These are phyloP conservation scores for Vitis amurensis DNA, from an alignment of 164 flowering plant species.

Conservation along the genomic window DNA sequence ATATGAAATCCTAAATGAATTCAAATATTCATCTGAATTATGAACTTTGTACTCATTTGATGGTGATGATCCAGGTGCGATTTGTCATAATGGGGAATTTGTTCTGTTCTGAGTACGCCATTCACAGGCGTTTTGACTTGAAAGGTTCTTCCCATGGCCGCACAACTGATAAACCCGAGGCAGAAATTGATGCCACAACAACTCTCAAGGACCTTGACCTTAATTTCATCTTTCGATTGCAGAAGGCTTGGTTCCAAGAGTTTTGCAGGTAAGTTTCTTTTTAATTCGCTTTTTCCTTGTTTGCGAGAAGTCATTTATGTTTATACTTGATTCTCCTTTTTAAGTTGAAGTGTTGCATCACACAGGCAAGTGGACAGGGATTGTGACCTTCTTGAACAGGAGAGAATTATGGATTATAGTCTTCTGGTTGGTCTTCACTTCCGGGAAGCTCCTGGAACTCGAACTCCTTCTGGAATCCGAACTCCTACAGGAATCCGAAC, in stretches of 20 bases:
- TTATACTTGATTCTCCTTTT: neutral
- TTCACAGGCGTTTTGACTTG: constrained; percentile 62
- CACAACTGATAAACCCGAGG: constrained; percentile 43
- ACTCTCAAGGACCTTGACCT: constrained; percentile 67
- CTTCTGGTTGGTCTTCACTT: constrained; percentile 86
- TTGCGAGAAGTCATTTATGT: neutral
- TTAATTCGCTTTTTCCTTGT: neutral
- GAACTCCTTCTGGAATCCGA: constrained; percentile 23
- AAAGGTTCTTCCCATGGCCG: constrained; percentile 71
- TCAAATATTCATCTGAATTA: neutral
- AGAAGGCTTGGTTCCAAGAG: constrained; percentile 51
- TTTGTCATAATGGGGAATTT: constrained; percentile 67
- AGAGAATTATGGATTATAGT: constrained; percentile 93
- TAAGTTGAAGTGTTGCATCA: neutral
- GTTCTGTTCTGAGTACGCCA: constrained; percentile 47
- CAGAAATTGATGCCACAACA: constrained; percentile 50
- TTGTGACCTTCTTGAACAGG: constrained; percentile 87
- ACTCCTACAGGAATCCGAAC: constrained; percentile 13
- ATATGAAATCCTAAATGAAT: neutral
- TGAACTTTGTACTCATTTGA: neutral
- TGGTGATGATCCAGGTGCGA: constrained; percentile 37
- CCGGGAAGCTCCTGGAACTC: constrained; percentile 36
- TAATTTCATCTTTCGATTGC: constrained; percentile 48
- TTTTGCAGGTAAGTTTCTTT: constrained; percentile 41
- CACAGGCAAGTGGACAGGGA: constrained; percentile 90